Base-by-base conservation (phyloP, 106 monocot genomes). In the Alisma plantagoaquatica region DNA sequence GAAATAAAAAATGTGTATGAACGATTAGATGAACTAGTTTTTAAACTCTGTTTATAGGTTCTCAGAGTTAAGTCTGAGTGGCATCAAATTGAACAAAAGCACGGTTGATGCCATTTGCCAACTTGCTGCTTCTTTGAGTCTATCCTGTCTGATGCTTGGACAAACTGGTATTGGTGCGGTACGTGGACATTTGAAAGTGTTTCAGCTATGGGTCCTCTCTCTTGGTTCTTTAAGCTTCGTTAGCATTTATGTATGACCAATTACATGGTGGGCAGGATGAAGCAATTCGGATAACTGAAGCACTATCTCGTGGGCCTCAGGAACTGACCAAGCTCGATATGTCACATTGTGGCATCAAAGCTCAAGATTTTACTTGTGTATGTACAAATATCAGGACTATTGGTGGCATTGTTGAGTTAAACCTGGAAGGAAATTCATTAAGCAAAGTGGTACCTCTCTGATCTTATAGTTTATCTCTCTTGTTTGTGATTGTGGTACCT, bases 271-370 rank as follows among this genome's bases (percentile, higher is more conserved):
- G 35, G 17, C 42, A 98, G 96, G 84, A 76, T 33, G 81, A 71
- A 60, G 76, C 82, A 44, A 28, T 71, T 33, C 70, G 18, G 49
- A 48, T 98, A 61, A 70, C 68, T 32, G 73, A 81, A 27, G 67
- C 78, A 68, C 54, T 89, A 48, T 58, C 58, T 18, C 44, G 27
- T 61, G 76, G 78, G n/a, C 51, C 73, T 64, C 76, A 72, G 63
- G 96, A 98, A 27, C 56, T 98, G 49, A 61, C 72, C 49, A 98
- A 79, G 65, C 64, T 98, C 54, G 89, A 98, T 57, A 59, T 98
- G 14, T 84, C 96, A 50, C 69, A 60, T 59, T 89, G 96, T 73
- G 77, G 71, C 23, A 19, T 98, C 17, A 62, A 50, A 10, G 61
- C 75, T 38, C 63, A 55, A 51, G 49, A 63, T 69, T 67, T 89